phyloP scores from a whole-genome alignment of 2,329 filamentous ascomycete species.

The Xylariaceae sp. region DNA sequence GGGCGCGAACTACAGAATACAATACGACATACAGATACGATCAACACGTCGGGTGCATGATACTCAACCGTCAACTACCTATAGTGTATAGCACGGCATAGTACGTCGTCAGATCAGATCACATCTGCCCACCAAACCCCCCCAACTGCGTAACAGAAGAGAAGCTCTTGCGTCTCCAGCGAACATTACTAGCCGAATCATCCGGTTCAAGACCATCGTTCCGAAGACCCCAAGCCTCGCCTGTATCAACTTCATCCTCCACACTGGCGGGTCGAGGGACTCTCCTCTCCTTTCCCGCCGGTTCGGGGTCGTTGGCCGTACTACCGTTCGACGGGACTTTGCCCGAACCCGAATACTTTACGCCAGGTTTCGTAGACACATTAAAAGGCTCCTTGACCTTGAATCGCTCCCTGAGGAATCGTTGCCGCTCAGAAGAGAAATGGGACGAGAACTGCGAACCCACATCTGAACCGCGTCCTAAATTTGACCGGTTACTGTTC shows the following conservation, averaged over 20 bases:
- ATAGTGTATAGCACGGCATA: background rate
- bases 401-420: conserved; percentile 14
- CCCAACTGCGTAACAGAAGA: conserved; percentile 1
- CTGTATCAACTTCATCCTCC: background rate
- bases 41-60: no score
- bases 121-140: conserved; percentile 4
- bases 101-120: background rate
- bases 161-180: background rate
- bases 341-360: background rate
- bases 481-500: conserved; percentile 1
- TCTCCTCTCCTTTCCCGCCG: background rate
- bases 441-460: conserved; percentile 9
- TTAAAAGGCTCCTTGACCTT: conserved; percentile 9
- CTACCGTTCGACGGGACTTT: background rate
- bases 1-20: no score
- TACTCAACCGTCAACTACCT: background rate
- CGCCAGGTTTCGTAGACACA: background rate
- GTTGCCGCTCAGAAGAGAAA: conserved; percentile 12
- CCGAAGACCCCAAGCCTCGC: background rate
- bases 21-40: no score
- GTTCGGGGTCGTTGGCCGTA: background rate
- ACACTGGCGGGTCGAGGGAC: background rate
- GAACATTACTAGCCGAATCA: conserved; percentile 2
- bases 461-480: conserved; percentile 17
- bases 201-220: background rate